Evolutionary conservation across 371 early-diverging fungal genomes (phyloP).

Genomic region (Actinomortierella wolfii): DNA sequence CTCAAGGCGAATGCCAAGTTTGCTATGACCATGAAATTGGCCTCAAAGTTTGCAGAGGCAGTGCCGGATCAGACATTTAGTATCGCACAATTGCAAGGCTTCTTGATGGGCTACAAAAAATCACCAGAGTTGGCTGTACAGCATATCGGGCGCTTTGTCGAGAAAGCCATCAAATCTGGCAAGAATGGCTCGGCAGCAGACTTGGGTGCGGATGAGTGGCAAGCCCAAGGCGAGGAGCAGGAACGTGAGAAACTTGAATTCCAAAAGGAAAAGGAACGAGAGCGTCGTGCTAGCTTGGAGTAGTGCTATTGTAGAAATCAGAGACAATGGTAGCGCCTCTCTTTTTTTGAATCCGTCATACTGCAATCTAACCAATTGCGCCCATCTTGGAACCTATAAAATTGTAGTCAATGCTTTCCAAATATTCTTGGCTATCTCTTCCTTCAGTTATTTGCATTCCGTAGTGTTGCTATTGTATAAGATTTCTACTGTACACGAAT

Average conservation of each 20-base stretch:
- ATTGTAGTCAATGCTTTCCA: no score
- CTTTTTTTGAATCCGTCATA: no score
- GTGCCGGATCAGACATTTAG: constrained; percentile 60
- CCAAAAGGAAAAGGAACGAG: constrained; percentile 25
- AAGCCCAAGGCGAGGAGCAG: constrained; percentile 10
- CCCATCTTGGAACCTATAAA: no score
- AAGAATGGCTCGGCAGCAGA: constrained; percentile 29
- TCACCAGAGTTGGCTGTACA: constrained; percentile 51
- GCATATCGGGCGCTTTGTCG: constrained; percentile 48
- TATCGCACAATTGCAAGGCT: constrained; percentile 69
- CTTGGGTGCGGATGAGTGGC: not conserved
- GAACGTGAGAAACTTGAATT: constrained; percentile 13
- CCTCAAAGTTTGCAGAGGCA: constrained; percentile 51
- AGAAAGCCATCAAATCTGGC: constrained; percentile 35
- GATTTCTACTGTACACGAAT: no score
- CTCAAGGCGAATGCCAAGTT: no score
- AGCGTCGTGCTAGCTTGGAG: constrained; percentile 14
- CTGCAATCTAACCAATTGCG: no score
- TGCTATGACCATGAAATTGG: constrained; percentile 22
- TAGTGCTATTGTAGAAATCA: no score
- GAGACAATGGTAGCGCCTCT: no score
- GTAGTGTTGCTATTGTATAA: no score
- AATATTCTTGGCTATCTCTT: no score
- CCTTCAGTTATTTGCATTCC: no score
- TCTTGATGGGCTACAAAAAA: constrained; percentile 60